Evolutionary conservation across 805 yeast species (phyloP).

Genomic region (Sugiyamaella americana): DNA sequence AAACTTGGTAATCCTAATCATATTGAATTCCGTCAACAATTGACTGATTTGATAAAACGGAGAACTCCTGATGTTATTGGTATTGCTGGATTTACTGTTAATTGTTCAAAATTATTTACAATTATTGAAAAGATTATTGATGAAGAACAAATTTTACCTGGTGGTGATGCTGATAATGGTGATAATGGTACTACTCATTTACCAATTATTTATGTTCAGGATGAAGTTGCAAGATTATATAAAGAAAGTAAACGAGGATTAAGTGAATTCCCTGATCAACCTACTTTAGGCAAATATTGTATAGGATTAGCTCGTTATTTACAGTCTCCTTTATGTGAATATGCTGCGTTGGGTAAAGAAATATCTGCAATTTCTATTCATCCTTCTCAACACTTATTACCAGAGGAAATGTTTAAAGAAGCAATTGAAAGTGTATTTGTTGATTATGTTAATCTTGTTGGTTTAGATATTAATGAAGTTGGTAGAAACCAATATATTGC

Average conservation of each 20-base stretch:
- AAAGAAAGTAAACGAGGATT: slow-evolving; percentile 72
- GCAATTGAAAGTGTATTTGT: slow-evolving; percentile 79
- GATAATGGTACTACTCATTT: slow-evolving; percentile 38
- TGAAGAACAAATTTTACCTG: slow-evolving; percentile 41
- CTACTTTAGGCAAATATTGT: slow-evolving; percentile 74
- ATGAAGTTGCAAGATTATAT: slow-evolving; percentile 86
- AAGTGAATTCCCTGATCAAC: slow-evolving; percentile 76
- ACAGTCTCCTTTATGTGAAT: slow-evolving; percentile 90
- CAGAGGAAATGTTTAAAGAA: slow-evolving; percentile 54
- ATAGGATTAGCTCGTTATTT: slow-evolving; percentile 86
- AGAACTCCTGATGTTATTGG: slow-evolving; percentile 86
- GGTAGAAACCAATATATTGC: slow-evolving; percentile 70
- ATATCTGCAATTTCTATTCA: slow-evolving; percentile 56
- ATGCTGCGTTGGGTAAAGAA: slow-evolving; percentile 72
- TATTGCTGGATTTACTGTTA: slow-evolving; percentile 79
- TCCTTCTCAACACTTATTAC: slow-evolving; percentile 65
- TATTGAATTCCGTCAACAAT: slow-evolving; percentile 57
- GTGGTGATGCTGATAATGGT: slow-evolving; percentile 31
- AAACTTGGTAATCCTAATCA: slow-evolving; percentile 72
- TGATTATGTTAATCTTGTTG: slow-evolving; percentile 84
- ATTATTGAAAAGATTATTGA: slow-evolving; percentile 49
- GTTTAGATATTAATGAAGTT: slow-evolving; percentile 90
- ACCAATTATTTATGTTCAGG: slow-evolving; percentile 76
- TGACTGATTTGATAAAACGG: slow-evolving; percentile 53
- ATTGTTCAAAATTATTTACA: slow-evolving; percentile 55